These are phyloP conservation scores for Aspergillus sp. DNA, from an alignment of 2,329 filamentous ascomycete genomes.

Conservation along the genomic window DNA sequence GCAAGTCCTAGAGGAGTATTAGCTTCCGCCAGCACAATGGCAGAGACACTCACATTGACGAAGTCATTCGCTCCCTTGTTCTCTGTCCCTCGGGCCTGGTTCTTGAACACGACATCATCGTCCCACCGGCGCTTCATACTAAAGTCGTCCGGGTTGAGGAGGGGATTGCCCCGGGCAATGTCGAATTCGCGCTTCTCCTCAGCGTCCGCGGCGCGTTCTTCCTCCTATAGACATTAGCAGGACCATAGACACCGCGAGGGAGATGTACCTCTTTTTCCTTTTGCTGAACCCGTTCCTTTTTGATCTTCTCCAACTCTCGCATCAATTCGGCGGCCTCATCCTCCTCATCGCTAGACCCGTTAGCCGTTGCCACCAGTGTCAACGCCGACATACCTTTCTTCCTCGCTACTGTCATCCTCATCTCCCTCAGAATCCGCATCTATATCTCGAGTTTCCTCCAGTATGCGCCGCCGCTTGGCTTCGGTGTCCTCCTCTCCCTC, in stretches of 20 bases:
- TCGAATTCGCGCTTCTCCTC: constrained; percentile 76
- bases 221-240: constrained; percentile 47
- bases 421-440: constrained; percentile 69
- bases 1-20: constrained; percentile 54
- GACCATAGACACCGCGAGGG: background rate
- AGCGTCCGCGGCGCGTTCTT: constrained; percentile 68
- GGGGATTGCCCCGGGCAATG: constrained; percentile 83
- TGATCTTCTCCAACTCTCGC: constrained; percentile 89
- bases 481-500: constrained; percentile 59
- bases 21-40: constrained; percentile 6
- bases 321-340: constrained; percentile 83
- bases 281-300: constrained; percentile 71
- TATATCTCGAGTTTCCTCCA: constrained; percentile 80
- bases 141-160: constrained; percentile 82
- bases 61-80: constrained; percentile 91
- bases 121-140: constrained; percentile 85
- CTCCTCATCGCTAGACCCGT: constrained; percentile 54
- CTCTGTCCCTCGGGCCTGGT: constrained; percentile 90
- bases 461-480: constrained; percentile 72
- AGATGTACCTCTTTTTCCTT: constrained; percentile 58
- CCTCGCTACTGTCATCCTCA: constrained; percentile 49
- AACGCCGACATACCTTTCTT: constrained; percentile 41
- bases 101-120: constrained; percentile 98
- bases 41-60: constrained; percentile 69
- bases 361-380: constrained; percentile 8